Evolutionary conservation across 352 stramenopile species (phyloP), one percentile per base, ranked within the genome.

Genomic region (Phytopythium kandeliae): DNA sequence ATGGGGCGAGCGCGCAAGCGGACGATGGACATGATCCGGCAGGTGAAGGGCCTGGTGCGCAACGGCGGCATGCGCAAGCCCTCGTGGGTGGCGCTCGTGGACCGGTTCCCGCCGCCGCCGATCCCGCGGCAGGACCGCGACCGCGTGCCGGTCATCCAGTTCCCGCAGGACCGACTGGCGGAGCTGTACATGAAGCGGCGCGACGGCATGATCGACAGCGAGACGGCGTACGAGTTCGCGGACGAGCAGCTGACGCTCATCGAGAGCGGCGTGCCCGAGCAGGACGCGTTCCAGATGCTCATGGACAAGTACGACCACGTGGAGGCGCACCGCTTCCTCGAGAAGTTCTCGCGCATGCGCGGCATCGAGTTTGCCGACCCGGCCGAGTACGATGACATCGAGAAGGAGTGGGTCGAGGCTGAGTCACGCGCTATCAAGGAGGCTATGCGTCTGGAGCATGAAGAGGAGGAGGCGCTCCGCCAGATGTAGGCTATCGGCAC

Each of bases 171-270:
- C 63, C 78, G 82, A 53, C 69, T 93, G 41, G 82, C 82, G 16
- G 78, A 89, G 54, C 60, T 93, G 30, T 93, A 93, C 63, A 80
- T 90, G 68, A 83, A 82, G 62, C 64, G 75, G 54, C 74, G 76
- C 54, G 63, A 84, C 26, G 79, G 76, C 34, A 57, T 88, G 26
- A 69, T 85, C 33, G 82, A 93, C 58, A 64, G 65, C 52, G 79
- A 91, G 64, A 93, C 82, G 11, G 82, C 82, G 37, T 91, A 90
- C 67, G 82, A 93, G 57, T 93, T 93, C 58, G 82, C 82, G 4
- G 82, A 93, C 56, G 82, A 93, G 51, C 82, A 93, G 57, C 61
- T 93, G 38, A 91, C 79, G 60, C 67, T 93, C 4, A 93, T 93
- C 49, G 82, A 93, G 60, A 46, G 85, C n/a, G 82, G 82, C 15